Evolutionary conservation across 495 filamentous ascomycete genomes (phyloP).

Genomic region (Xylaria nigripes): DNA sequence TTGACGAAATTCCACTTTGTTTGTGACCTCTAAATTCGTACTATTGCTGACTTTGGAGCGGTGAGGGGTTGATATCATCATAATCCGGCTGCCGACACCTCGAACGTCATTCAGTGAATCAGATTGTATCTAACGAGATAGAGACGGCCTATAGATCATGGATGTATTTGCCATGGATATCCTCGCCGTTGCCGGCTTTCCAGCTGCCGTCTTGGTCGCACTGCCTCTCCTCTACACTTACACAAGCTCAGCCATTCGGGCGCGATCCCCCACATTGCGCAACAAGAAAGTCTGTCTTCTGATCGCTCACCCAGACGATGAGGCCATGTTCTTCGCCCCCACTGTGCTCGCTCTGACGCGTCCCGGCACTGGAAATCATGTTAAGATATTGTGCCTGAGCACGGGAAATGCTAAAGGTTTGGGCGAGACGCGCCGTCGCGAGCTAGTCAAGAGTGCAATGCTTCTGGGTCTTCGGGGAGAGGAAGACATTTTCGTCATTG

Average conservation of each 20-base stretch:
- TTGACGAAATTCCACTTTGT: background rate
- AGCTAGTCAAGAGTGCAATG: slow-evolving; percentile 69
- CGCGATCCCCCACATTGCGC: slow-evolving; percentile 58
- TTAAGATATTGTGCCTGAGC: slow-evolving; percentile 89
- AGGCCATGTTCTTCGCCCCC: slow-evolving; percentile 98
- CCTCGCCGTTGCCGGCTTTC: slow-evolving; percentile 29
- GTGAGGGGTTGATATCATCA: background rate
- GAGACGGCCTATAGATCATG: slow-evolving; percentile 10
- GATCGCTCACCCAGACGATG: slow-evolving; percentile 96
- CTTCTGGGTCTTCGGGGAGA: slow-evolving; percentile 62
- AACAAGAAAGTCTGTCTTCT: slow-evolving; percentile 81
- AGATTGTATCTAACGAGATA: background rate
- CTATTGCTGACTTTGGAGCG: background rate
- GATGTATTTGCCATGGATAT: slow-evolving; percentile 27
- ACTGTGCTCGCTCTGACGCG: slow-evolving; percentile 72
- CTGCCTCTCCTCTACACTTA: slow-evolving; percentile 57
- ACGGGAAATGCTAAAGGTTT: slow-evolving; percentile 84
- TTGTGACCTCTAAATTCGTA: background rate
- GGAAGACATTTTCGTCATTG: slow-evolving; percentile 73
- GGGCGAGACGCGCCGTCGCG: slow-evolving; percentile 69
- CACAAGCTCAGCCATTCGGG: slow-evolving; percentile 45
- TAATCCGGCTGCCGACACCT: background rate
- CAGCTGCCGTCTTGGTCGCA: slow-evolving; percentile 24
- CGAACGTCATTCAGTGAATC: background rate
- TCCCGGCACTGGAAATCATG: slow-evolving; percentile 67